Evolutionary conservation across 2,329 filamentous ascomycete genomes (phyloP).

Genomic region (Dothideomycetes sp.): DNA sequence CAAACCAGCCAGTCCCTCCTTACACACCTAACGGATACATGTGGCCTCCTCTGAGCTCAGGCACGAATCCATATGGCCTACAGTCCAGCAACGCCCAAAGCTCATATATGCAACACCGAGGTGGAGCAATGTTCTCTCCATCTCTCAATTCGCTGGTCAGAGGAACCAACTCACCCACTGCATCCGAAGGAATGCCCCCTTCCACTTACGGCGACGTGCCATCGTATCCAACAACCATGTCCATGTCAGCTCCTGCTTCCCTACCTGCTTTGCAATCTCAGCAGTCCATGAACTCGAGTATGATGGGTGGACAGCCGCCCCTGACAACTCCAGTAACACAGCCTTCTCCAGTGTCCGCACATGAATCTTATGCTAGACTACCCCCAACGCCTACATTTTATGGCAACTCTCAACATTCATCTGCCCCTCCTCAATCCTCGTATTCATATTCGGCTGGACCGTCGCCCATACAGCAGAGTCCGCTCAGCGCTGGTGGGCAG

Average conservation of each 20-base stretch:
- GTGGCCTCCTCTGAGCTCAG: constrained; percentile 41
- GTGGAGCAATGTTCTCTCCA: constrained; percentile 44
- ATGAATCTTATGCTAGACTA: constrained; percentile 47
- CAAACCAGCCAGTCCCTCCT: constrained; percentile 44
- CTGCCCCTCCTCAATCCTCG: constrained; percentile 36
- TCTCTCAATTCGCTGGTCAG: constrained; percentile 43
- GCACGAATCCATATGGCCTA: constrained; percentile 45
- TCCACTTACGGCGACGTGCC: constrained; percentile 60
- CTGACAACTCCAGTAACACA: constrained; percentile 3
- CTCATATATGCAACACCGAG: constrained; percentile 36
- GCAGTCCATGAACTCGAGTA: constrained; percentile 29
- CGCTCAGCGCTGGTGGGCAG: constrained; percentile 33
- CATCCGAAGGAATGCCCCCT: constrained; percentile 51
- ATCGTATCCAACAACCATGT: constrained; percentile 47
- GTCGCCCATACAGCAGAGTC: constrained; percentile 38
- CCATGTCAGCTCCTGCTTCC: constrained; percentile 43
- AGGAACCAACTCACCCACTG: constrained; percentile 47
- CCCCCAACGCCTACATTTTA: constrained; percentile 55
- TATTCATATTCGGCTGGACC: constrained; percentile 39
- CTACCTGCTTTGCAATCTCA: constrained; percentile 34
- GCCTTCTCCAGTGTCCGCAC: constrained; percentile 38
- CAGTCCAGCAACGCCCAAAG: constrained; percentile 35
- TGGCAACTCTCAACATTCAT: constrained; percentile 39
- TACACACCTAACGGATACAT: constrained; percentile 54
- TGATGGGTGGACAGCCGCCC: constrained; percentile 36